Conservation (phyloP, 768 basidiomycete genomes). For the Kwoniella pini region DNA sequence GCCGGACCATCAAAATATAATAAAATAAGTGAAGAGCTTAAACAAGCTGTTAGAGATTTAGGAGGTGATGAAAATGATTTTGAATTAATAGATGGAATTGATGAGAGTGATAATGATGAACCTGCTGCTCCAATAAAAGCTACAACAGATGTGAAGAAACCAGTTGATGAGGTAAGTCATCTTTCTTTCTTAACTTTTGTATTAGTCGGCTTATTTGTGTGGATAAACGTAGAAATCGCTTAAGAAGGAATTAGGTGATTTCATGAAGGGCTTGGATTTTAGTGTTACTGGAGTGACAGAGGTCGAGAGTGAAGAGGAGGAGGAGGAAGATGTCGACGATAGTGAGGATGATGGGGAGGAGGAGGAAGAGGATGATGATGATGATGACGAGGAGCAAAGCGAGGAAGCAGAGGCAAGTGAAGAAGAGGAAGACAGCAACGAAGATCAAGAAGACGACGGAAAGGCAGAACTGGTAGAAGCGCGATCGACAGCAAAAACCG, state of each 20-base stretch:
- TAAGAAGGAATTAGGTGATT: constrained; percentile 45
- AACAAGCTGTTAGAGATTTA: constrained; percentile 49
- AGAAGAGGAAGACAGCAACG: constrained; percentile 24
- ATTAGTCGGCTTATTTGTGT: constrained; percentile 2
- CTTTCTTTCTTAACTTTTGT: not conserved
- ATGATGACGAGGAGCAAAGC: constrained; percentile 30
- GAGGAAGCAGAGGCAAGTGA: constrained; percentile 35
- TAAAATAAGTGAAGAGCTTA: constrained; percentile 34
- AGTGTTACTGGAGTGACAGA: constrained; percentile 18
- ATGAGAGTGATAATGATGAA: constrained; percentile 41
- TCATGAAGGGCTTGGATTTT: constrained; percentile 53
- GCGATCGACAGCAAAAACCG: no score
- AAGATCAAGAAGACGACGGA: not conserved
- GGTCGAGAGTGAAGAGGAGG: constrained; percentile 47
- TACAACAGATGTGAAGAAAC: constrained; percentile 11
- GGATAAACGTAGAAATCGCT: constrained; percentile 38
- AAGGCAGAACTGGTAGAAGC: no score
- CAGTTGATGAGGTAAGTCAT: constrained; percentile 28
- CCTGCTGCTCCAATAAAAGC: constrained; percentile 13
- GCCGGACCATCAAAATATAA: constrained; percentile 16
- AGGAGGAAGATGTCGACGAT: constrained; percentile 45
- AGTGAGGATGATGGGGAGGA: constrained; percentile 57
- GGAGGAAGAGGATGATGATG: constrained; percentile 40
- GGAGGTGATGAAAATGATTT: constrained; percentile 54
- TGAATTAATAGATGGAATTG: constrained; percentile 47